Evolutionary conservation across 169 alveolate species (phyloP).

Genomic region (Plasmodium inui): DNA sequence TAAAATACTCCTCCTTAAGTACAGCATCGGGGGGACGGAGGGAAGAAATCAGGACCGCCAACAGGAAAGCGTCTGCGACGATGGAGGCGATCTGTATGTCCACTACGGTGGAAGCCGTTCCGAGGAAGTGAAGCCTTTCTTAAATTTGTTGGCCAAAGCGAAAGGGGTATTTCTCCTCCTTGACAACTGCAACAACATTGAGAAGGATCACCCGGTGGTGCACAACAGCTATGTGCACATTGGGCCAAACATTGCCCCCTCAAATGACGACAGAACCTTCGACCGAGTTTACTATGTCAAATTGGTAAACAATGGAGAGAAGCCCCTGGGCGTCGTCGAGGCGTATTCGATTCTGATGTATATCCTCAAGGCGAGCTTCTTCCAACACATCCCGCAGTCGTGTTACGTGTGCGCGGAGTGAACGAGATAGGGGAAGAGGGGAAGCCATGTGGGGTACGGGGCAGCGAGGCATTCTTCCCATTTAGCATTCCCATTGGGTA

Average conservation of each 20-base stretch:
- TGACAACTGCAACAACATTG: constrained; percentile 68
- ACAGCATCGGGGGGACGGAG: background rate
- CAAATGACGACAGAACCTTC: constrained; percentile 5
- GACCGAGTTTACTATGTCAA: constrained; percentile 60
- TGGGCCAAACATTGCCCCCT: background rate
- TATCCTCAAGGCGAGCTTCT: constrained; percentile 32
- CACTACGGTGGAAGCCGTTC: constrained; percentile 11
- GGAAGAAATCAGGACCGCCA: background rate
- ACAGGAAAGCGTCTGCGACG: background rate
- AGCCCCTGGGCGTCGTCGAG: constrained; percentile 14
- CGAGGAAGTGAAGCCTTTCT: constrained; percentile 26
- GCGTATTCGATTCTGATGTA: constrained; percentile 57
- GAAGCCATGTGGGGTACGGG: background rate
- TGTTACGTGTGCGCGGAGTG: constrained; percentile 26
- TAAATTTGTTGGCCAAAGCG: constrained; percentile 37
- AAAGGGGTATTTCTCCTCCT: constrained; percentile 73
- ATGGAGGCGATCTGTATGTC: constrained; percentile 19
- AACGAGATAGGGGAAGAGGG: background rate
- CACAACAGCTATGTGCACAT: constrained; percentile 16
- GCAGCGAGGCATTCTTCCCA: background rate
- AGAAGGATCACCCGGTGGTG: constrained; percentile 12
- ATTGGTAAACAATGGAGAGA: background rate
- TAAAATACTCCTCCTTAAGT: constrained; percentile 51
- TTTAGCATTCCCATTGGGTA: background rate
- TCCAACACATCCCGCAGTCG: constrained; percentile 64